Conservation (phyloP, 2,329 filamentous ascomycete genomes). For the Phyllosticta ampelicida region DNA sequence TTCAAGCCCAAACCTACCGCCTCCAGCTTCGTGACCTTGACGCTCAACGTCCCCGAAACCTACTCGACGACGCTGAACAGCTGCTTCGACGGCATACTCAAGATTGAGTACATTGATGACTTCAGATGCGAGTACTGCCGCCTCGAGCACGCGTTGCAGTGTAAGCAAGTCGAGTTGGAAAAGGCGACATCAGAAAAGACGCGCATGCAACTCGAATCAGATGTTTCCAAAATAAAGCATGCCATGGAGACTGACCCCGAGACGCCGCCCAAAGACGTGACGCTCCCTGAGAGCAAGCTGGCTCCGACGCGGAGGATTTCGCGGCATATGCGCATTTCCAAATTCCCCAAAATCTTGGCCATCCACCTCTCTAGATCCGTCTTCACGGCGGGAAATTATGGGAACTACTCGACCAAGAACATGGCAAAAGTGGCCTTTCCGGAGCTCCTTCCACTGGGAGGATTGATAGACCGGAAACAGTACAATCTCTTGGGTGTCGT, state of each 20-base stretch:
- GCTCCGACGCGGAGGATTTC: conserved; percentile 78
- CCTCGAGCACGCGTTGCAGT: conserved; percentile 63
- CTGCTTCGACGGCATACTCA: conserved; percentile 90
- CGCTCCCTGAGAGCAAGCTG: conserved; percentile 60
- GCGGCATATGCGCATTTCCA: conserved; percentile 75
- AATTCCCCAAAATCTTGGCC: conserved; percentile 80
- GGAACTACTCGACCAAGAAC: conserved; percentile 76
- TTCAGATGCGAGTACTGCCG: conserved; percentile 93
- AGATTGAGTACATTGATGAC: conserved; percentile 91
- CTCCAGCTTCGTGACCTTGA: conserved; percentile 84
- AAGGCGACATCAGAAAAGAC: conserved; percentile 26
- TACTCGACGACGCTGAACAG: conserved; percentile 66
- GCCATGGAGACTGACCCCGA: conserved; percentile 78
- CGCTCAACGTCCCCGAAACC: conserved; percentile 78
- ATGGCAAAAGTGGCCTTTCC: conserved; percentile 89
- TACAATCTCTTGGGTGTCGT: conserved; percentile 83
- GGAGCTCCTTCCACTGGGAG: conserved; percentile 72
- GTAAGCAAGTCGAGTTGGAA: conserved; percentile 50
- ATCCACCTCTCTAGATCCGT: conserved; percentile 91
- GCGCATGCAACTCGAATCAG: conserved; percentile 41
- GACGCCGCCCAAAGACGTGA: conserved; percentile 57
- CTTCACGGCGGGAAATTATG: conserved; percentile 62
- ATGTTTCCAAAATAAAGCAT: conserved; percentile 54
- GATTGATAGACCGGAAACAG: conserved; percentile 62
- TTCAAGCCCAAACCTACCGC: conserved; percentile 78